Evolutionary conservation across 768 basidiomycete genomes (phyloP).

Genomic region (Suillus sp.): DNA sequence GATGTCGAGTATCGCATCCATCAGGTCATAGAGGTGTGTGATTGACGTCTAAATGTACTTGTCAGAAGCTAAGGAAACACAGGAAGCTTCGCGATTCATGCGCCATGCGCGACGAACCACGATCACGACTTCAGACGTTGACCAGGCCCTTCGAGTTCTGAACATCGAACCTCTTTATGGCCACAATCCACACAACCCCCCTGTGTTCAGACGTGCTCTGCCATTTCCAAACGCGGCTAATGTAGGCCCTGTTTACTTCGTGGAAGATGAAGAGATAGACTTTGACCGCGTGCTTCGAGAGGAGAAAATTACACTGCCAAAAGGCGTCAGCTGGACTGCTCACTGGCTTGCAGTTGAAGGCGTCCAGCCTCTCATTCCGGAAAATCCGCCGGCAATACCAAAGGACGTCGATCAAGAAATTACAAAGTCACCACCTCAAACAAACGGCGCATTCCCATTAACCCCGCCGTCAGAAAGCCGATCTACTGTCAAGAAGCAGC

Average conservation of each 20-base stretch:
- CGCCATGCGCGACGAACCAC: slow-evolving; percentile 90
- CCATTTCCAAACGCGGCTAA: slow-evolving; percentile 45
- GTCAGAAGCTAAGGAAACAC: neutral
- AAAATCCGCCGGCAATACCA: slow-evolving; percentile 87
- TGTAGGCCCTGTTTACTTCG: slow-evolving; percentile 82
- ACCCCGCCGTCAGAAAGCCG: slow-evolving; percentile 29
- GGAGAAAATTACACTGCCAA: slow-evolving; percentile 80
- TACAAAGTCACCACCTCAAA: slow-evolving; percentile 27
- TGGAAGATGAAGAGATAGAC: slow-evolving; percentile 97
- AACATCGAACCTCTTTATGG: slow-evolving; percentile 97
- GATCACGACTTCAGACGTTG: slow-evolving; percentile 87
- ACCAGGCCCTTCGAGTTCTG: slow-evolving; percentile 88
- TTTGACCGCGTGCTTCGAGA: slow-evolving; percentile 89
- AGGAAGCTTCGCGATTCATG: slow-evolving; percentile 97
- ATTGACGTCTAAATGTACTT: neutral
- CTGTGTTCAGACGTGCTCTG: slow-evolving; percentile 45
- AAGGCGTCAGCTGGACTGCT: slow-evolving; percentile 84
- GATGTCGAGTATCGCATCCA: slow-evolving; percentile 97
- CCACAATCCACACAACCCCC: slow-evolving; percentile 34
- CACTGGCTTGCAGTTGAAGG: slow-evolving; percentile 99
- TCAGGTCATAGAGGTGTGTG: slow-evolving; percentile 84
- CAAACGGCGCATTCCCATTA: slow-evolving; percentile 29
- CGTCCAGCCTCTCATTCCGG: slow-evolving; percentile 93
- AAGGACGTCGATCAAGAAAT: slow-evolving; percentile 48
- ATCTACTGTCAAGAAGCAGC: slow-evolving; percentile 41